These are phyloP conservation scores for Mycena vulgaris DNA, from an alignment of 768 basidiomycete species.

Conservation along the genomic window DNA sequence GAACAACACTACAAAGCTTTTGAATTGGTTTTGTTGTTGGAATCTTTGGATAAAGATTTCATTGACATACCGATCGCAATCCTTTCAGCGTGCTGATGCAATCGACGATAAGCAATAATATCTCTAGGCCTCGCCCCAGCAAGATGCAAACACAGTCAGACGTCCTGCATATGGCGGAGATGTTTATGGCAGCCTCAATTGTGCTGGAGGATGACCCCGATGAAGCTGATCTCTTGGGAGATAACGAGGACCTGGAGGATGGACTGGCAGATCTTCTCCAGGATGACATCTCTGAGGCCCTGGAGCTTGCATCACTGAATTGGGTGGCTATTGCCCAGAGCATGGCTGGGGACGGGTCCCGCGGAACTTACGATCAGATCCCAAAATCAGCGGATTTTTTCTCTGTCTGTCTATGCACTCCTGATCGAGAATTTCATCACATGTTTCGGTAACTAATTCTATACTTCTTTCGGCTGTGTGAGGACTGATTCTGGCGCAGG, in stretches of 20 bases:
- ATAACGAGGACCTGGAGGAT: not conserved
- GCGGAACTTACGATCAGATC: not conserved
- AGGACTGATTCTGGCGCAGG: not conserved
- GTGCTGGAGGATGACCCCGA: slow-evolving; percentile 8
- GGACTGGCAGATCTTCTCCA: not conserved
- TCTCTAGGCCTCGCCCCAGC: not conserved
- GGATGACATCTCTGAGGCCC: not conserved
- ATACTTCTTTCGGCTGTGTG: not conserved
- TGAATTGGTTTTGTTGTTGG: too few relatives aligned
- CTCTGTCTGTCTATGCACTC: not conserved
- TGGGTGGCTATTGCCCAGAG: not conserved
- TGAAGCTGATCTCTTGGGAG: slow-evolving; percentile 1
- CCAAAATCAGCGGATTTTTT: not conserved
- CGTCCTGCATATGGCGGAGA: slow-evolving; percentile 1
- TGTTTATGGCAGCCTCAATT: not conserved
- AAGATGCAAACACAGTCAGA: not conserved
- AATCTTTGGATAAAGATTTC: too few relatives aligned
- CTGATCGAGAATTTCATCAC: not conserved
- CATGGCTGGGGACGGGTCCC: not conserved
- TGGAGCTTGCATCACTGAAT: not conserved
- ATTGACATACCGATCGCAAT: too few relatives aligned
- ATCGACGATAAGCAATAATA: too few relatives aligned
- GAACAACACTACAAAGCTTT: too few relatives aligned
- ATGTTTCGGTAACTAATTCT: not conserved
- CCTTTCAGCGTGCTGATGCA: too few relatives aligned